Base-by-base conservation (phyloP, 352 stramenopile species). In the Phytophthora citricola region DNA sequence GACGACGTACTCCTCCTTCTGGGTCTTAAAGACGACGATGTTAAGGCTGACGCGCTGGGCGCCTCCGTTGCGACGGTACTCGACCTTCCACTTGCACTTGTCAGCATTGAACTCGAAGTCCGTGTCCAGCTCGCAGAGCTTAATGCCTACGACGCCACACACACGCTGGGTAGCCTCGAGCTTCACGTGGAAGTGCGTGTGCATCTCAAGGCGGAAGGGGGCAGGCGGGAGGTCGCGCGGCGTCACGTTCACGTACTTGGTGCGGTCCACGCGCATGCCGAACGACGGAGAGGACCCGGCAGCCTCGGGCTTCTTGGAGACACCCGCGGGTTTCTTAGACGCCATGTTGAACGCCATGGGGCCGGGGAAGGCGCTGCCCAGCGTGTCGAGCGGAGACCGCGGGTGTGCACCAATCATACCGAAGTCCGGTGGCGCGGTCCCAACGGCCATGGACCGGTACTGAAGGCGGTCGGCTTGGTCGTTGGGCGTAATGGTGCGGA, bases 21-120 rank as follows among this genome's bases (percentile, higher is more conserved):
- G 60, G 5, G 81, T 78, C 71, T 91, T 93, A 65, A 84, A 95
- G 29, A 95, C 73, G 41, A 87, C 56, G 8, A 95, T 90, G 73
- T 95, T 93, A 29, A 94, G 71, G 44, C 77, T 79, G 39, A 93
- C 85, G 49, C 85, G 83, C 63, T 90, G 82, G 14, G 73, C 66
- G 17, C n/a, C 15, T 20, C 41, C 41, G 48, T 74, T 74, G 46
- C 77, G 81, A 4, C 85, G 83, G 73, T 89, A 91, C 47, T 90
- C 79, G 43, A 94, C 85, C 71, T 94, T 95, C 87, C 87, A 95
- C 74, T 95, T 95, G 78, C 85, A 93, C 76, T 95, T 95, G 63
- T 89, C 74, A 7, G 75, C 70, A 63, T 95, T 92, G 66, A 95
- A 95, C 59, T 78, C 75, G 52, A 91, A 95, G 63, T 95, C 87